Percentiles rank a stretch among this genome's conserved stretches.
Evolutionary conservation across 2,329 filamentous ascomycete species (phyloP).

Genomic region (Talaromyces sp.): DNA sequence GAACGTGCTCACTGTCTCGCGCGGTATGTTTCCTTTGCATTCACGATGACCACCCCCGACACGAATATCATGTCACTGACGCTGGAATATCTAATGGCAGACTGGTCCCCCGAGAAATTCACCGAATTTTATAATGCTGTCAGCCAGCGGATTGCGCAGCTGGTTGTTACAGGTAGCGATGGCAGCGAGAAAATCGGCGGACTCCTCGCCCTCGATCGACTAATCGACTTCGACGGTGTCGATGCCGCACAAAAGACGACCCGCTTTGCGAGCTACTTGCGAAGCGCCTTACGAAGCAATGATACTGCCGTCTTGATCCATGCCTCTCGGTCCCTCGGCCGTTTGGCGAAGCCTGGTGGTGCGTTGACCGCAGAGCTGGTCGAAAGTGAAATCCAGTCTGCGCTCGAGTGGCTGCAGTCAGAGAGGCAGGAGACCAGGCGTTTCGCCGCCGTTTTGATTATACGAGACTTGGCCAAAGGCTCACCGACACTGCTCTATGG

Average conservation of each 20-base stretch:
- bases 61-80: neutral
- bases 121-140: slow-evolving; percentile 61
- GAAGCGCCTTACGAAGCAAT: slow-evolving; percentile 80
- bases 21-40: slow-evolving; percentile 29
- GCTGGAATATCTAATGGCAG: slow-evolving; percentile 37
- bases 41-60: slow-evolving; percentile 1
- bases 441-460: slow-evolving; percentile 85
- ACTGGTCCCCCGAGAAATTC: slow-evolving; percentile 77
- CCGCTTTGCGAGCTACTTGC: slow-evolving; percentile 84
- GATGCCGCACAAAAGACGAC: slow-evolving; percentile 92
- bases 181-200: slow-evolving; percentile 85
- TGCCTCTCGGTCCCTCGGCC: slow-evolving; percentile 81
- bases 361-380: slow-evolving; percentile 92
- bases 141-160: slow-evolving; percentile 58
- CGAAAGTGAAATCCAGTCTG: slow-evolving; percentile 93
- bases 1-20: slow-evolving; percentile 39
- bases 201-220: slow-evolving; percentile 81
- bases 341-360: slow-evolving; percentile 85
- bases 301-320: slow-evolving; percentile 87
- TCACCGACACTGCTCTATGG: slow-evolving; percentile 93
- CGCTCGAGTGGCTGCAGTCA: slow-evolving; percentile 92
- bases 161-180: slow-evolving; percentile 82
- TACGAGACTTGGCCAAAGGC: slow-evolving; percentile 84
- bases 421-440: slow-evolving; percentile 89
- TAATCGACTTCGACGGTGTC: slow-evolving; percentile 95